These are phyloP conservation scores for Neolentinus lepideus DNA, from an alignment of 1,284 basidiomycete species.

Conservation along the genomic window DNA sequence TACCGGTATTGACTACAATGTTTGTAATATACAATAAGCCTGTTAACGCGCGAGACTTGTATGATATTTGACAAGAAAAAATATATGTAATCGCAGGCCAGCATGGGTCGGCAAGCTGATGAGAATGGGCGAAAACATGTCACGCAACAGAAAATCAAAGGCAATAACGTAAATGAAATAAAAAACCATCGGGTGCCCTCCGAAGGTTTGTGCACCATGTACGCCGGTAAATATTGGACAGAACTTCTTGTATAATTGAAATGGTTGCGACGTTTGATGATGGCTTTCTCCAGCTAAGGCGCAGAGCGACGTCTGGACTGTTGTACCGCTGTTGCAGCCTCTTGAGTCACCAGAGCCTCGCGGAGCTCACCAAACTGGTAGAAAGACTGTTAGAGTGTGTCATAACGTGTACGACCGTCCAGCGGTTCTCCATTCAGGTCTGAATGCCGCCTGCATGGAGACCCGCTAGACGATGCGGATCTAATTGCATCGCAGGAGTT, in stretches of 20 bases:
- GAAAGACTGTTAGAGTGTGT: background rate
- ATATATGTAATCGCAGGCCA: background rate
- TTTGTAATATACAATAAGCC: too few species aligned
- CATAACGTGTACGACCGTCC: background rate
- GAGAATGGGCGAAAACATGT: background rate
- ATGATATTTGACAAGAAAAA: background rate
- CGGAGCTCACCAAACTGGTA: background rate
- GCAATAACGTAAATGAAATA: background rate
- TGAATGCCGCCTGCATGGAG: background rate
- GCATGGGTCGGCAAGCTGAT: background rate
- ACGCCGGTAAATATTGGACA: background rate
- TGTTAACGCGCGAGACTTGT: background rate
- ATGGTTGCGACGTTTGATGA: too few species aligned
- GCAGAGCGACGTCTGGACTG: background rate
- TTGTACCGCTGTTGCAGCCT: background rate
- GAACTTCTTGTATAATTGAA: background rate
- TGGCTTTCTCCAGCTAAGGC: slow-evolving; percentile 1
- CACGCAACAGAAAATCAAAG: background rate
- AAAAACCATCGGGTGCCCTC: background rate
- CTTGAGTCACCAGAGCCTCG: background rate
- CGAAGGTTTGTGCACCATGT: background rate
- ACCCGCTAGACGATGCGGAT: background rate
- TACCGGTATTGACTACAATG: too few species aligned
- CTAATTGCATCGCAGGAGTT: background rate
- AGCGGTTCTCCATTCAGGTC: background rate